phyloP scores from a whole-genome alignment of 352 stramenopile species.

The Pseudoperonospora humuli region DNA sequence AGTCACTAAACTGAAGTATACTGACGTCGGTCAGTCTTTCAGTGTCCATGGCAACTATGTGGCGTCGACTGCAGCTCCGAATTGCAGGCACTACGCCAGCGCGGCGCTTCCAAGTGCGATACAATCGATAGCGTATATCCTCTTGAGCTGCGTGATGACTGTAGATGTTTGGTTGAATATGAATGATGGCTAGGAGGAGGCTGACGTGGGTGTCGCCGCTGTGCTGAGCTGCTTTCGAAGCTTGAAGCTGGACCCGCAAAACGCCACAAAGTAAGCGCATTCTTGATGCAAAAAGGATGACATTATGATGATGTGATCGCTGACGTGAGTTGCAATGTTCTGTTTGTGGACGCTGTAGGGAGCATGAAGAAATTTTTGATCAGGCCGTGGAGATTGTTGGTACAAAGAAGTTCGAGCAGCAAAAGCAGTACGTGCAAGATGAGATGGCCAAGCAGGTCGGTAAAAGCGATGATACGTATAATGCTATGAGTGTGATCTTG shows the following conservation, averaged over 20 bases:
- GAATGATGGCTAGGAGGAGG: constrained; percentile 49
- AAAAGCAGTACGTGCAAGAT: constrained; percentile 65
- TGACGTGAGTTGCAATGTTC: background rate
- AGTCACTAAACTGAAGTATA: constrained; percentile 2
- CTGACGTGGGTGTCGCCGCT: constrained; percentile 65
- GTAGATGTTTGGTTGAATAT: too few species aligned
- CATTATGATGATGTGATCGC: background rate
- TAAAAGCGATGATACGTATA: background rate
- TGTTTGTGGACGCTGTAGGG: constrained; percentile 22
- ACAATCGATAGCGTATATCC: background rate
- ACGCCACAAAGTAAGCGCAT: constrained; percentile 34
- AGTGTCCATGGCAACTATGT: constrained; percentile 50
- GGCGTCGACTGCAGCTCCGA: constrained; percentile 69
- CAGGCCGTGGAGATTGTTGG: constrained; percentile 61
- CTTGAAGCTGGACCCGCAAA: constrained; percentile 42
- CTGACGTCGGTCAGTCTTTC: background rate
- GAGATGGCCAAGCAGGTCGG: constrained; percentile 50
- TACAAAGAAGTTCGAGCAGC: constrained; percentile 75
- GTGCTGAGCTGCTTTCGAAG: constrained; percentile 74
- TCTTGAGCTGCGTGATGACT: too few species aligned
- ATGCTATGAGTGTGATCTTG: background rate
- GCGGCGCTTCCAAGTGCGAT: constrained; percentile 64
- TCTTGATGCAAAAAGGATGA: background rate
- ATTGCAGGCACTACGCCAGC: constrained; percentile 70
- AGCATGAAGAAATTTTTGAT: constrained; percentile 66